Evolutionary conservation across 345 rosid genomes (phyloP).

Genomic region (Mangifera indica): DNA sequence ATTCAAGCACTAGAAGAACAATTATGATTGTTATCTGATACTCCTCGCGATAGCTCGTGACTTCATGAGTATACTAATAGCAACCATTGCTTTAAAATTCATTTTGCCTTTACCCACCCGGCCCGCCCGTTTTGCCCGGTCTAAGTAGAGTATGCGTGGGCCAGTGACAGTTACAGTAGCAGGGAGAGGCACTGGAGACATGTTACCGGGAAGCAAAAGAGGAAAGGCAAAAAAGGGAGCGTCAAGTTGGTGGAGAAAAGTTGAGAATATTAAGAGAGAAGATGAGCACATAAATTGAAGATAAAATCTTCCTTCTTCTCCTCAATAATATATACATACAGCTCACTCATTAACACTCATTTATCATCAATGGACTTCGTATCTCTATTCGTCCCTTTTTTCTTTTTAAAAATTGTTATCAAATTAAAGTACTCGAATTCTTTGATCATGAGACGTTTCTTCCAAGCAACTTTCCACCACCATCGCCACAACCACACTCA

Average conservation of each 20-base stretch:
- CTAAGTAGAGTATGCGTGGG: too few relatives aligned
- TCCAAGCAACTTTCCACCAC: constrained; percentile 39
- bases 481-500: constrained; percentile 8
- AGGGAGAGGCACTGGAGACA: background rate
- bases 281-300: background rate
- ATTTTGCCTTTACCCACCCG: too few relatives aligned
- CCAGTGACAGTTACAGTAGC: background rate
- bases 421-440: constrained; percentile 45
- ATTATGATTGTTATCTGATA: too few relatives aligned
- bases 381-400: constrained; percentile 48
- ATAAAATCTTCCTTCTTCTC: background rate
- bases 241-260: constrained; percentile 5
- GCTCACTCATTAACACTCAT: background rate
- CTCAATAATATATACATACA: background rate
- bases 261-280: too few relatives aligned
- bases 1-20: too few relatives aligned
- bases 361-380: constrained; percentile 34
- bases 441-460: constrained; percentile 40
- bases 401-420: constrained; percentile 45
- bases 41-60: too few relatives aligned
- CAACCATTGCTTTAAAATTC: too few relatives aligned
- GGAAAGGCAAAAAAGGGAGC: background rate
- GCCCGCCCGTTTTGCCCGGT: too few relatives aligned
- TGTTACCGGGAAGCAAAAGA: background rate
- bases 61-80: too few relatives aligned